These are phyloP conservation scores for Metschnikowia bowlesiae DNA, from an alignment of 805 yeast species.

Conservation along the genomic window DNA sequence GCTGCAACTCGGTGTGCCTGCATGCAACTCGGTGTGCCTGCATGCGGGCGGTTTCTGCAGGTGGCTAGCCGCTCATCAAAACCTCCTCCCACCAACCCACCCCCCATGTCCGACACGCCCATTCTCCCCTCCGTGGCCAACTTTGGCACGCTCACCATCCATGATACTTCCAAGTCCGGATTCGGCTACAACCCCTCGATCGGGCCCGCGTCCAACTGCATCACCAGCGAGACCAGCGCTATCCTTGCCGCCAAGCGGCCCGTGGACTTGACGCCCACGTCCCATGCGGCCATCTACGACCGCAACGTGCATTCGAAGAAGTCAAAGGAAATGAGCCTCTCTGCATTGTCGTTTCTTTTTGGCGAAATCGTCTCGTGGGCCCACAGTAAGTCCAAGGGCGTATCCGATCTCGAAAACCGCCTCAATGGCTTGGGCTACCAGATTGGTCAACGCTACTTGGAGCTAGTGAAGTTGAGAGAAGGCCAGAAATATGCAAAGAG, in stretches of 20 bases:
- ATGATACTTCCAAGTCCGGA: slow-evolving; percentile 20
- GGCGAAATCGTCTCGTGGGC: slow-evolving; percentile 66
- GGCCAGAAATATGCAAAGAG: slow-evolving; percentile 59
- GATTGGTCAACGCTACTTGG: slow-evolving; percentile 68
- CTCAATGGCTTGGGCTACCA: slow-evolving; percentile 73
- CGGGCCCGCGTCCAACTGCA: slow-evolving; percentile 39
- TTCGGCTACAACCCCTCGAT: slow-evolving; percentile 43
- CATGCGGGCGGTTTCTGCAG: neutral
- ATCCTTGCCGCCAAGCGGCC: slow-evolving; percentile 30
- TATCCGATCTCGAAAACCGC: slow-evolving; percentile 53
- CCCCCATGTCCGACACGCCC: slow-evolving; percentile 15
- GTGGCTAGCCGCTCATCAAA: neutral
- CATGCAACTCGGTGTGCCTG: neutral
- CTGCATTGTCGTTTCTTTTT: slow-evolving; percentile 65
- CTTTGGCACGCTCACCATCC: slow-evolving; percentile 16
- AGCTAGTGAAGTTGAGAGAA: slow-evolving; percentile 64
- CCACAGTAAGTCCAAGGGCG: slow-evolving; percentile 57
- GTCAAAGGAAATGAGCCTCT: slow-evolving; percentile 60
- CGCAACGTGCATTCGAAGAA: slow-evolving; percentile 58
- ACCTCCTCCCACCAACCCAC: neutral
- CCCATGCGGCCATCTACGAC: slow-evolving; percentile 55
- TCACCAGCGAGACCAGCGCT: slow-evolving; percentile 35
- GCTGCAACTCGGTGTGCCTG: slow-evolving; percentile 1
- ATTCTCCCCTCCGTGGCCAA: slow-evolving; percentile 17
- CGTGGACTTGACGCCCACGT: slow-evolving; percentile 29